phyloP scores from a whole-genome alignment of 192 early-diverging fungal genomes.

The Coemansia pectinata region DNA sequence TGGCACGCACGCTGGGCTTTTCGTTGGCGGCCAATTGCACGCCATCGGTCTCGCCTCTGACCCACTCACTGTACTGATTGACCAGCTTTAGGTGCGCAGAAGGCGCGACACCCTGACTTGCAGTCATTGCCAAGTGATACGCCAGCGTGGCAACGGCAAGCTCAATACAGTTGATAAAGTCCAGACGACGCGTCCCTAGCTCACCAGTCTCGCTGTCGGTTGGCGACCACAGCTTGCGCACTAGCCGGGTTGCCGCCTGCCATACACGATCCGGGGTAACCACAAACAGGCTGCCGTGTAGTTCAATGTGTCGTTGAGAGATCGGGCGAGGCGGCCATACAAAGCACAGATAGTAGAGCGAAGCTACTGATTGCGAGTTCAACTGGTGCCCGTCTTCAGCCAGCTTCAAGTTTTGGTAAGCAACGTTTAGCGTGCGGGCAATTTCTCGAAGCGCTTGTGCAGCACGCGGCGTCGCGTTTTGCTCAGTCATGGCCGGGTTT shows the following conservation, averaged over 20 bases:
- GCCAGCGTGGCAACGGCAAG: slow-evolving; percentile 26
- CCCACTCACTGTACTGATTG: slow-evolving; percentile 15
- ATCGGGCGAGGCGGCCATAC: slow-evolving; percentile 46
- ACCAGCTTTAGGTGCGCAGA: slow-evolving; percentile 18
- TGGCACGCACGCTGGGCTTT: slow-evolving; percentile 18
- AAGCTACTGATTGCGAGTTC: slow-evolving; percentile 12
- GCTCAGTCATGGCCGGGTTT: slow-evolving; percentile 29
- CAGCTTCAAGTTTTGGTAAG: slow-evolving; percentile 5
- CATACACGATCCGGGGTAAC: slow-evolving; percentile 48
- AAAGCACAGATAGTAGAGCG: slow-evolving; percentile 45
- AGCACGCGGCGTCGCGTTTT: slow-evolving; percentile 25
- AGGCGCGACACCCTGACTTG: slow-evolving; percentile 11
- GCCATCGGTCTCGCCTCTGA: slow-evolving; percentile 5
- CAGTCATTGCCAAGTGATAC: slow-evolving; percentile 33
- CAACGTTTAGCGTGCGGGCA: slow-evolving; percentile 15
- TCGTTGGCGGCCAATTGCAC: slow-evolving; percentile 20
- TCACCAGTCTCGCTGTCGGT: neutral
- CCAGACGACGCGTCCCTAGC: neutral
- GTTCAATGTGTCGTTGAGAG: slow-evolving; percentile 25
- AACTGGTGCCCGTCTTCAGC: slow-evolving; percentile 12
- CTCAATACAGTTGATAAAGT: slow-evolving; percentile 14
- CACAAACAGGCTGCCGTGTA: slow-evolving; percentile 20
- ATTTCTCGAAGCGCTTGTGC: slow-evolving; percentile 24
- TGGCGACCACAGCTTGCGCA: slow-evolving; percentile 11
- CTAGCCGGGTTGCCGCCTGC: slow-evolving; percentile 26